Evolutionary conservation across 2,329 filamentous ascomycete species (phyloP).

Genomic region (Arthroderma sp.): DNA sequence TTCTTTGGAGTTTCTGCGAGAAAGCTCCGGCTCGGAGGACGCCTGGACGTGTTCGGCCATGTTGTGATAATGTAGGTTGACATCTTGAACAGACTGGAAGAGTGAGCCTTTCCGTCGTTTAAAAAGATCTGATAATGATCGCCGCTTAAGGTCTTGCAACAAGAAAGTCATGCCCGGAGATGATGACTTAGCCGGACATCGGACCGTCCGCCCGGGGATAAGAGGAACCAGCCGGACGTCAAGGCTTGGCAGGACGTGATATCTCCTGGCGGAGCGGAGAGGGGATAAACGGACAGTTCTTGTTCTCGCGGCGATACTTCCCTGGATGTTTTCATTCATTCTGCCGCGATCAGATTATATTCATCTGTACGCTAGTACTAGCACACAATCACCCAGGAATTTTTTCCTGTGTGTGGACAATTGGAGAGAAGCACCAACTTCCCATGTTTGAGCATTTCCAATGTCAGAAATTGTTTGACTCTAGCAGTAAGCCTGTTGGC

Average conservation of each 20-base stretch:
- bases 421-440: no score
- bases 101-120: not conserved
- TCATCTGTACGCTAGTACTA: no score
- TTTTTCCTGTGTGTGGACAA: no score
- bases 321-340: no score
- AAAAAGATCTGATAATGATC: not conserved
- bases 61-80: not conserved
- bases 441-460: no score
- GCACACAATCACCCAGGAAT: no score
- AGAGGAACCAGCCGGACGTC: not conserved
- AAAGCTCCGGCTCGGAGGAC: constrained; percentile 4
- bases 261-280: no score
- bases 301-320: no score
- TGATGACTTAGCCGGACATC: constrained; percentile 8
- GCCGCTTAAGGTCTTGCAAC: not conserved
- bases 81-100: constrained; percentile 4
- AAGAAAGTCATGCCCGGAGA: constrained; percentile 1
- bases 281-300: no score
- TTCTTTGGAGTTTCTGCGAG: not conserved
- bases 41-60: constrained; percentile 4
- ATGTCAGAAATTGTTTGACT: no score
- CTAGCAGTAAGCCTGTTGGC: no score
- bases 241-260: not conserved
- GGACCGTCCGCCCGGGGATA: constrained; percentile 2
- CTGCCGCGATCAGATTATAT: no score